A percentile compares a stretch with the other conserved stretches of the same genome.
Conservation (phyloP, 352 stramenopile species). For the Phytophthora sansomeana region DNA sequence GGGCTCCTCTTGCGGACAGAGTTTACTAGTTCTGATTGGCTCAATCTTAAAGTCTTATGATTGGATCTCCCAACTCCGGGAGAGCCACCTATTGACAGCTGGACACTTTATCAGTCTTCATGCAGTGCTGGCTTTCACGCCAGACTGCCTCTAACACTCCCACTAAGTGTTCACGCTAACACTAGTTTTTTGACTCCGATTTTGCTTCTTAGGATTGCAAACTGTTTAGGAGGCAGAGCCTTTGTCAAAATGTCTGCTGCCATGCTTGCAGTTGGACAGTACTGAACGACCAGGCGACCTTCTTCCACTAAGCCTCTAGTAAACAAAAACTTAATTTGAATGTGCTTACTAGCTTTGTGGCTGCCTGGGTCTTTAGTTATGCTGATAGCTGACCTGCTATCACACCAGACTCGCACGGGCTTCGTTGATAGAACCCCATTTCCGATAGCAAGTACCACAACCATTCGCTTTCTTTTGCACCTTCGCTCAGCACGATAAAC, state of each 20-base stretch:
- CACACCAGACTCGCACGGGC: slow-evolving; percentile 3
- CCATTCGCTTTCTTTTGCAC: background rate
- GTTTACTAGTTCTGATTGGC: slow-evolving; percentile 7
- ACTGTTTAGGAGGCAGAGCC: background rate
- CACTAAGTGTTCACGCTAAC: background rate
- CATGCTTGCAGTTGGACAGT: background rate
- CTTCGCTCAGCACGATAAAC: slow-evolving; percentile 1
- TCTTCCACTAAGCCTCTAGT: background rate
- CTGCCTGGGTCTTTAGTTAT: background rate
- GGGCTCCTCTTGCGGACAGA: slow-evolving; percentile 1
- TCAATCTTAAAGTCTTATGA: background rate
- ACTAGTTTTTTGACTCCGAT: background rate
- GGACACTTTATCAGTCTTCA: background rate
- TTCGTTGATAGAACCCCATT: slow-evolving; percentile 1
- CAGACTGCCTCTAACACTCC: slow-evolving; percentile 4
- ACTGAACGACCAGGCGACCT: background rate
- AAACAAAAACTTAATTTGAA: background rate
- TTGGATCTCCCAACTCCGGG: slow-evolving; percentile 1
- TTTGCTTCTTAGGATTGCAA: background rate
- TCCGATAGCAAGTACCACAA: background rate
- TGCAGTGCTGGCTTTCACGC: no score
- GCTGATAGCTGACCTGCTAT: slow-evolving; percentile 1
- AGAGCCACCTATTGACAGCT: background rate
- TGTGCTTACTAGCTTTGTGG: no score
- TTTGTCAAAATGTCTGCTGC: background rate